Base-by-base conservation (phyloP, 139 green algal genomes). In the Chlorella ohadii region DNA sequence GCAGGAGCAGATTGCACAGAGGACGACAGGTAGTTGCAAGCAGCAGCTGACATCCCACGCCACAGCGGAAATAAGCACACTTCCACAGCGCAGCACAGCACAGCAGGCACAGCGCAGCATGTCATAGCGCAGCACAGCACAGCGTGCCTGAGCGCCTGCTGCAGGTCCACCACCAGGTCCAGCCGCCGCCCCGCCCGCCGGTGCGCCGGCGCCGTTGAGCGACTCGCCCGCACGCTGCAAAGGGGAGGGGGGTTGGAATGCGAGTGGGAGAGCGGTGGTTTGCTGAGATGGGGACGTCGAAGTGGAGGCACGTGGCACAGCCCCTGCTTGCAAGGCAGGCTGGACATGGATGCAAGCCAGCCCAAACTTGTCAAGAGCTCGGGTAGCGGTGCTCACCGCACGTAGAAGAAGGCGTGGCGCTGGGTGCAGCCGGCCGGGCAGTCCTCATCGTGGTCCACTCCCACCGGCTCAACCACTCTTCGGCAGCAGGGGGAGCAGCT, bases 131-230 rank as follows among this genome's bases (percentile, higher is more conserved):
- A 39, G 27, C 28, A 15, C 28, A 22, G 20, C 72, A 11, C 78
- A 74, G n/a, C n/a, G n/a, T n/a, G n/a, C 63, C 78, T 63, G 3
- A 75, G 78, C 63, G 2, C 63, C 22, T 73, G 28, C 63, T 83
- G 78, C 70, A 92, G 78, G 61, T 92, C 89, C 41, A 92, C 56
- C 65, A 87, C 83, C 16, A 92, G 55, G 41, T 89, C 86, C 47
- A 92, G 59, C 4, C 80, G 75, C 34, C 84, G 74, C 5, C 82
- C 67, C 36, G n/a, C 34, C 27, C 55, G 68, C 55, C 34, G 36
- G n/a, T 19, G 36, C 4, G 67, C 28, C 6, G 76, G 66, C 44
- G 67, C 75, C 13, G 78, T 82, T 47, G 47, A 72, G 20, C 73
- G 56, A 75, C 27, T 73, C 17, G 33, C 63, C 12, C n/a, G 76